A percentile compares a stretch with the other conserved stretches of the same genome.
Evolutionary conservation across 176 grass and related monocot species (phyloP).

Genomic region (Ananas comosus): DNA sequence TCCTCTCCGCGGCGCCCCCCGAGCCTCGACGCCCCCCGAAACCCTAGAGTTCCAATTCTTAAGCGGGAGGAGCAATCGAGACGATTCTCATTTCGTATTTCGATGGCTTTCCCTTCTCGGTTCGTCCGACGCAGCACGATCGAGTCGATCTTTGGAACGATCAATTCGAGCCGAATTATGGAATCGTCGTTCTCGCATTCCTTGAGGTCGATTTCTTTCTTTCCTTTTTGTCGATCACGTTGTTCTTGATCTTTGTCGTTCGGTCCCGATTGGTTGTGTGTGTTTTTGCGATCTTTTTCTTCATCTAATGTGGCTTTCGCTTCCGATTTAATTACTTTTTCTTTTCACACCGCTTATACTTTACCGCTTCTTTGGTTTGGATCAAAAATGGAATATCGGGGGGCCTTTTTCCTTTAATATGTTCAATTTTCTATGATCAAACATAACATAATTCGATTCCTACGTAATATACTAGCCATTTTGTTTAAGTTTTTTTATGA

Average conservation of each 20-base stretch:
- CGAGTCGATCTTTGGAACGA: neutral
- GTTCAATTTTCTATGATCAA: neutral
- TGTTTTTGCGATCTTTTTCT: neutral
- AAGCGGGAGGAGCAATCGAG: neutral
- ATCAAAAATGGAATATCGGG: neutral
- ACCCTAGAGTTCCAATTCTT: neutral
- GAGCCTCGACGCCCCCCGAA: neutral
- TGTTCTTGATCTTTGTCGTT: neutral
- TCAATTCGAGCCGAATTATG: neutral
- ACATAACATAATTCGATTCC: neutral
- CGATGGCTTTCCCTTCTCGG: constrained; percentile 19
- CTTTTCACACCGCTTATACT: neutral
- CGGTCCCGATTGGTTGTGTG: neutral
- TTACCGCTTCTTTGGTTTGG: neutral
- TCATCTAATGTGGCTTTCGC: neutral
- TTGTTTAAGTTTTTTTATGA: too few species aligned
- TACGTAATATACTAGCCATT: too few species aligned
- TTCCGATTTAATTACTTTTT: neutral
- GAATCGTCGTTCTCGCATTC: neutral
- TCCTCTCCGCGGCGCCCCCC: neutral
- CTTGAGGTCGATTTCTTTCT: neutral
- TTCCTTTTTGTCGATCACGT: neutral
- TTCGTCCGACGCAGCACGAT: neutral
- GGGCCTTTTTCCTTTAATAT: neutral
- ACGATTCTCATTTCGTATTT: neutral